Base-by-base conservation (phyloP, 2,329 filamentous ascomycete species). In the Podosphaera fusca region DNA sequence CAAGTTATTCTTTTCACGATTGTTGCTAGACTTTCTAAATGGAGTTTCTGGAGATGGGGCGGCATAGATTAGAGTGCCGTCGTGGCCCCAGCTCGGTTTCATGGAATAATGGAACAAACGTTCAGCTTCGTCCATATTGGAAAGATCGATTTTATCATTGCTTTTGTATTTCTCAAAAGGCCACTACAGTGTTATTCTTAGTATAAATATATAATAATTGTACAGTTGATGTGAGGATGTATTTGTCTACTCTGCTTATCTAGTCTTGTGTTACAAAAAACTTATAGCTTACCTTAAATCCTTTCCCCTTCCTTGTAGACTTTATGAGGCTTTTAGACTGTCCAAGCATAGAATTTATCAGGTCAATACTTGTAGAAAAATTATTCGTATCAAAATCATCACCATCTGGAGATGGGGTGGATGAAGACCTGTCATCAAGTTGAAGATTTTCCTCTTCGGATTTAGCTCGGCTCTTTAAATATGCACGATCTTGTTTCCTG, bases 321-420 rank as follows among this genome's bases (percentile, higher is more conserved):
- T 77, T 73, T 56, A 72, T 70, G 61, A 75, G 75, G 56, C 74
- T 75, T 72, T 78, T 80, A 61, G 81, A 76, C 70, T 84, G 79
- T 68, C 85, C 84, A 70, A 94, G 95, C 57, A 95, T 74, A 53
- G 87, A 94, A 68, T 94, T 90, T 87, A 95, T 95, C 68, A 95
- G 74, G 72, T 95, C 92, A 71, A 96, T 94, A 66, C 85, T 89
- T 29, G 85, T 95, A 29, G 81, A 78, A 69, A 95, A 90, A 0
- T 84, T 82, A 61, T 79, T 79, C 56, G 76, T 74, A 56, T 66
- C 65, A 35, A 64, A 65, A 21, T 63, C 61, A 46, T 61, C 64
- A 60, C 61, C 61, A 53, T 58, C 61, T 61, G 66, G 56, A 71
- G 69, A 59, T 69, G 70, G 61, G 74, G 61, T 60, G 52, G 59